Base-by-base conservation (phyloP, 257 asterid species). In the Lantana camara region DNA sequence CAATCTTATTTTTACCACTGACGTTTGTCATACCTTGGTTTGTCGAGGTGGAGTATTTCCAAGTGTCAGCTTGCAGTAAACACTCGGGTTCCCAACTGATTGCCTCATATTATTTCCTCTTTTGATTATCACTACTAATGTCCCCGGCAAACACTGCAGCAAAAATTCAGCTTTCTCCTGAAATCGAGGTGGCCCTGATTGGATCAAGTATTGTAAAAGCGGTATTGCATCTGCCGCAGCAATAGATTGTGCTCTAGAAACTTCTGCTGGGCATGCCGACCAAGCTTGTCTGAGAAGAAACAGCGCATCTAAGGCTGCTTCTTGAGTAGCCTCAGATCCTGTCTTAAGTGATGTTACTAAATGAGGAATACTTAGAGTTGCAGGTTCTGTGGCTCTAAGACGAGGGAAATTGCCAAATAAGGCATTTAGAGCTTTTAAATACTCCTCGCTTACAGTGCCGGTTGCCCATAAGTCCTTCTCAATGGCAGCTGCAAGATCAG, bases 161-260 rank as follows among this genome's bases (percentile, higher is more conserved):
- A 94, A 73, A 71, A 94, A 85, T 68, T 89, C 98, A 15, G 98
- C 87, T 72, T 89, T 91, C 81, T 91, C 98, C 80, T 91, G 98
- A 75, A 89, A 91, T 75, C 96, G 80, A 10, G 98, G 99, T 11
- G 99, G 99, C 22, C 93, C 99, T 7, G 99, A 94, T 63, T 94
- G 99, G 68, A 87, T 85, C 77, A 87, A 70, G 79, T 87, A 85
- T 66, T 94, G 99, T 70, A 94, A 76, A 60, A 90, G 83, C 32
- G 96, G 92, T 73, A 94, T 94, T 46, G 93, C 95, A 68, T 94
- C 99, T 5, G 99, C 99, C 38, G 99, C 97, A 59, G 99, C 97
- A 50, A 90, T 90, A 57, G 99, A 90, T 53, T 94, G 99, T 1
- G 99, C 97, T 42, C 97, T 80, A 64, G 99, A 94, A 69, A 94